Evolutionary conservation across 345 rosid species (phyloP), one percentile per base, ranked within the genome.

Genomic region (Atalantia buxifolia): DNA sequence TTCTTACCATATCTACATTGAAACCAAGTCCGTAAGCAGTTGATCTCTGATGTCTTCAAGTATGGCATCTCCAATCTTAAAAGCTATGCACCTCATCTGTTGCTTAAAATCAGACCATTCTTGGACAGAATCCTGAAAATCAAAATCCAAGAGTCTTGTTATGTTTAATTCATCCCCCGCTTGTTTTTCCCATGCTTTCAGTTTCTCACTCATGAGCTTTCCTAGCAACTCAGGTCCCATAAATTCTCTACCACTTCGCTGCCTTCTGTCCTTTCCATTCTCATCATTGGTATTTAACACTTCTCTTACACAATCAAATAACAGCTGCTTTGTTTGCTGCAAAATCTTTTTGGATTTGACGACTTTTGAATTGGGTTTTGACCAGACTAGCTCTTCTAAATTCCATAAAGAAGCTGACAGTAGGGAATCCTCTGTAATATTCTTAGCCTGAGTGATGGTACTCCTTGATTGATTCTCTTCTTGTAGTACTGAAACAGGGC

Each of bases 301-400:
- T 76, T 89, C 92, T 65, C 84, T 84, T 28, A 84, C 84, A 31
- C 85, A 89, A 48, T 89, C 91, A 45, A 86, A 84, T 60, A 89
- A 75, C 33, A 89, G 90, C 73, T 80, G 92, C 76, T 66, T 82
- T 55, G 85, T 83, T 69, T 85, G 90, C 75, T 83, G 85, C 78
- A 87, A 13, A 50, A 66, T 64, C 76, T 53, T 83, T 36, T 80
- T 86, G 28, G 88, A 81, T 79, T 72, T 83, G 28, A 75, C 61
- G 73, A 63, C 50, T 25, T 66, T 68, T 10, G 68, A 9, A n/a
- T 67, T 63, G 45, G 70, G 16, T 40, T 80, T 64, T n/a, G 71
- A 76, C 19, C 48, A 28, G 53, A 82, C 72, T n/a, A 74, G 81
- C 69, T 79, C 76, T 77, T 78, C 76, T 69, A 76, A n/a, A 24